Base-by-base conservation (phyloP, 2,329 filamentous ascomycete species). In the Curvularia hawaiiensis region DNA sequence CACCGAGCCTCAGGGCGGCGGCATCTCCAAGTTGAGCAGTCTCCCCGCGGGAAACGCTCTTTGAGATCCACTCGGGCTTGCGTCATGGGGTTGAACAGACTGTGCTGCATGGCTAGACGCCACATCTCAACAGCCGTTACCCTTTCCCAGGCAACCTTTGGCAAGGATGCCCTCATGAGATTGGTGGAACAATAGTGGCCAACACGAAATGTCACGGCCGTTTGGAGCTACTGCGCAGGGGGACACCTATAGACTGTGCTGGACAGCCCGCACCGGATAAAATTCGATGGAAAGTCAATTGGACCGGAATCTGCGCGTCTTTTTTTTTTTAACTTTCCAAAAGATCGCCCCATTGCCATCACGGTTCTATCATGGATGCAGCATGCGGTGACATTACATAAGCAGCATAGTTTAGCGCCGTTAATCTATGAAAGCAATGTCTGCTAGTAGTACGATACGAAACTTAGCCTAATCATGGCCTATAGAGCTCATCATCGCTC, bases 1-100 rank as follows among this genome's bases (percentile, higher is more conserved):
- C 62, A 60, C 65, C 58, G 65, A 66, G 58, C 45, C 51, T 46
- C 52, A 50, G 26, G 59, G 54, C 62, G 63, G 62, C 57, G 53
- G 54, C 52, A 52, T 65, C 50, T 56, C 59, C 59, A 52, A 44
- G 40, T 59, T 41, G 28, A 58, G 59, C 43, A 60, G 24, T 45
- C 31, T 33, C 39, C 50, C 55, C 57, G 57, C 57, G 39, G 33
- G 52, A 41, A 18, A 50, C 24, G 30, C 14, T 26, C 44, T 46
- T 49, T 45, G 45, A 59, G 53, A 45, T 59, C 57, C 57, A 59
- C 53, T 45, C 39, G 20, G 33, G 40, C 48, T 45, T 54, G 55
- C 55, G 51, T 54, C 55, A 58, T 50, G 45, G 11, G 47, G 4
- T 35, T 49, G 43, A 22, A 44, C 16, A 18, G 26, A 38, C 11